Conservation (phyloP, 441 rosid genomes). For the Adansonia madagascariensis region DNA sequence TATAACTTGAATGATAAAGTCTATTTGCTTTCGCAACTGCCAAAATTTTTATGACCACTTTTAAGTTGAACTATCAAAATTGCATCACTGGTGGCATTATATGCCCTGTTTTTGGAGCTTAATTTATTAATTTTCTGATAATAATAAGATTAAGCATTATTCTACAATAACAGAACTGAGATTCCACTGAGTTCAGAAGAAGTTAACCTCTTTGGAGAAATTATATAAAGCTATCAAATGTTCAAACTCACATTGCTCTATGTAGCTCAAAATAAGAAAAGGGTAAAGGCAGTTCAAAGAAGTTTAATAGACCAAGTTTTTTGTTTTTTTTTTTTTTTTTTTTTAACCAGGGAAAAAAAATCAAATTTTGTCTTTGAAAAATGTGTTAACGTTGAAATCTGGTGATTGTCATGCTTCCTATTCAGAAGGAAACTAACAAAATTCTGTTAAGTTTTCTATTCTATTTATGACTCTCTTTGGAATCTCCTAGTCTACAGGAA, state of each 20-base stretch:
- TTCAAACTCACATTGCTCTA: background rate
- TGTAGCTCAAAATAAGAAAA: background rate
- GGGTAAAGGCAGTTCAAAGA: background rate
- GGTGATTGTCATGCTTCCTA: background rate
- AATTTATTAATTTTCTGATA: background rate
- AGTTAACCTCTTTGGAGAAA: background rate
- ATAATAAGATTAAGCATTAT: background rate
- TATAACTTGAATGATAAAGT: background rate
- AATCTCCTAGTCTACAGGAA: conserved; percentile 15
- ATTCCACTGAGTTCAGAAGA: background rate
- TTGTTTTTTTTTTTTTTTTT: background rate
- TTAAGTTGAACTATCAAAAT: background rate
- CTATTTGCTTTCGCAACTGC: background rate
- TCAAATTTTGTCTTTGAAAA: background rate
- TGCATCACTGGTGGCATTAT: background rate
- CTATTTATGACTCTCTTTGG: background rate
- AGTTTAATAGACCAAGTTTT: background rate
- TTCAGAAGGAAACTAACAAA: background rate
- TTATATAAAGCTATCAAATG: background rate
- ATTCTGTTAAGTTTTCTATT: background rate
- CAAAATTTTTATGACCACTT: background rate
- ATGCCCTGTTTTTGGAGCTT: background rate
- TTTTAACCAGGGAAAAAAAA: background rate
- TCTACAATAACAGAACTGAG: background rate
- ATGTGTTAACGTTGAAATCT: background rate